These are phyloP conservation scores for Penicillium sp. DNA, from an alignment of 2,329 filamentous ascomycete species.

Conservation along the genomic window DNA sequence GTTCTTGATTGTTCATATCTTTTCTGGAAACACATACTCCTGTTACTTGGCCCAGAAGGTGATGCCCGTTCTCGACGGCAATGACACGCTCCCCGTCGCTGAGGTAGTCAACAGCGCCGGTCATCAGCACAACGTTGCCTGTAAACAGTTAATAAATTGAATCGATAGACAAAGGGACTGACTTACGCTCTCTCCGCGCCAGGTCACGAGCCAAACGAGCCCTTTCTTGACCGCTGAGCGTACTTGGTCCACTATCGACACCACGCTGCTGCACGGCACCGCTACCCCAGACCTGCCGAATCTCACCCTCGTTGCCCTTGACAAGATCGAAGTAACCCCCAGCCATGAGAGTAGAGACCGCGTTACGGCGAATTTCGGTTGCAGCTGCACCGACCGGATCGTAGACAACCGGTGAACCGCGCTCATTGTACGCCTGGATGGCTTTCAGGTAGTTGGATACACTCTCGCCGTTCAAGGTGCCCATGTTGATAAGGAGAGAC, in stretches of 20 bases:
- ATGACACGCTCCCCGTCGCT: conserved; percentile 67
- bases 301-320: conserved; percentile 91
- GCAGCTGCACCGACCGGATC: conserved; percentile 91
- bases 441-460: conserved; percentile 68
- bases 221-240: conserved; percentile 51
- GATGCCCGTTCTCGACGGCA: conserved; percentile 70
- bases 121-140: conserved; percentile 70
- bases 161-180: background rate
- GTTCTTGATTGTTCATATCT: background rate
- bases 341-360: conserved; percentile 65
- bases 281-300: conserved; percentile 64
- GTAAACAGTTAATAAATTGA: conserved; percentile 3
- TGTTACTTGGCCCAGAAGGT: conserved; percentile 45
- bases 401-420: conserved; percentile 69
- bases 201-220: conserved; percentile 60
- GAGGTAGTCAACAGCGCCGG: conserved; percentile 70
- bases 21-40: conserved; percentile 31
- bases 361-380: conserved; percentile 65
- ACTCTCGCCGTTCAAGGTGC: conserved; percentile 73
- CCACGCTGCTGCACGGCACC: conserved; percentile 64
- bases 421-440: conserved; percentile 72
- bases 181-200: conserved; percentile 57
- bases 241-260: conserved; percentile 68
- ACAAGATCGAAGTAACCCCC: conserved; percentile 78
- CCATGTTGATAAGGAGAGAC: conserved; percentile 89